Percentiles rank a stretch among this genome's conserved stretches.
Evolutionary conservation across 345 rosid genomes (phyloP).

Genomic region (Eucalyptus tenuipes): DNA sequence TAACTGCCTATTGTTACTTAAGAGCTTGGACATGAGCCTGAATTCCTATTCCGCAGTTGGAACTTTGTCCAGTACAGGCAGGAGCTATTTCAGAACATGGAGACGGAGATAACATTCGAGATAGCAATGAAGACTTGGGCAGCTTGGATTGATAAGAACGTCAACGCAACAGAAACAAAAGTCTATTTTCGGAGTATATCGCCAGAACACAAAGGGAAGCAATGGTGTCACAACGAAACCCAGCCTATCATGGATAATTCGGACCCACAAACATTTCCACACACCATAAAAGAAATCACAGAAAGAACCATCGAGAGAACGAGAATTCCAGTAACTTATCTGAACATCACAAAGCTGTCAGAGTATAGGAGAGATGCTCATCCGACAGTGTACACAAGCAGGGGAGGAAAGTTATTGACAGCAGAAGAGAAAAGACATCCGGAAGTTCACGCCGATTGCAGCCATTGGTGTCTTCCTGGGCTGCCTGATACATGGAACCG

Average conservation of each 20-base stretch:
- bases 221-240: slow-evolving; percentile 16
- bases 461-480: slow-evolving; percentile 62
- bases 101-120: slow-evolving; percentile 14
- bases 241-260: slow-evolving; percentile 14
- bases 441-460: slow-evolving; percentile 24
- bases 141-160: slow-evolving; percentile 21
- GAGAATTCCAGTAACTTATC: slow-evolving; percentile 15
- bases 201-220: slow-evolving; percentile 21
- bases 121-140: slow-evolving; percentile 35
- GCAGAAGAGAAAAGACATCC: neutral
- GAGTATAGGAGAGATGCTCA: slow-evolving; percentile 28
- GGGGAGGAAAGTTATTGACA: neutral
- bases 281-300: slow-evolving; percentile 1
- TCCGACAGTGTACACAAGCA: slow-evolving; percentile 28
- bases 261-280: neutral
- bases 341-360: slow-evolving; percentile 30
- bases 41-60: slow-evolving; percentile 22
- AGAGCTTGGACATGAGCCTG: neutral
- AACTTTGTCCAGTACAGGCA: slow-evolving; percentile 15
- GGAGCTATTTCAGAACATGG: slow-evolving; percentile 14
- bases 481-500: slow-evolving; percentile 52
- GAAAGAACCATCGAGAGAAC: slow-evolving; percentile 10
- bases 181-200: slow-evolving; percentile 39
- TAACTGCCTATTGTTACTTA: neutral
- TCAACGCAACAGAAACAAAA: slow-evolving; percentile 7